Evolutionary conservation across 78 protist species (phyloP).

Genomic region (Protostelium mycophagum): DNA sequence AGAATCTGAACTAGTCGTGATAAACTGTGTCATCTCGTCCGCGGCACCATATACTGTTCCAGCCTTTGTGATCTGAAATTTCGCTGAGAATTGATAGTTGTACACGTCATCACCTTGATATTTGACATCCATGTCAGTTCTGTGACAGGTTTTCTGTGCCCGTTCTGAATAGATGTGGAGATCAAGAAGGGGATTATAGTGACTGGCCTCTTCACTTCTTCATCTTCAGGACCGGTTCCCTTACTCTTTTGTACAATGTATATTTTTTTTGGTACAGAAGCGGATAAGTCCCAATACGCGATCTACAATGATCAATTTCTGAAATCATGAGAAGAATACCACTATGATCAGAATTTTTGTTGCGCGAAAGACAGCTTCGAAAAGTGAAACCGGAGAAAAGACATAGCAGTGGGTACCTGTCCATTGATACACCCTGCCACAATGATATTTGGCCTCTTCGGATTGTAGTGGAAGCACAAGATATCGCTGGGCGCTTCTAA

Average conservation of each 20-base stretch:
- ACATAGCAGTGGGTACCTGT: neutral
- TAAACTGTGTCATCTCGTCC: neutral
- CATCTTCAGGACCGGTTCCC: neutral
- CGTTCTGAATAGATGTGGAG: neutral
- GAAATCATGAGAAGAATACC: no score
- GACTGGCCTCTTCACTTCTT: neutral
- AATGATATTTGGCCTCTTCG: neutral
- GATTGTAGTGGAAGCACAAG: neutral
- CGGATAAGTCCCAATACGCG: neutral
- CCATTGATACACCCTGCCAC: neutral
- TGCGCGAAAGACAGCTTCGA: no score
- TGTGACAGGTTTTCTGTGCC: neutral
- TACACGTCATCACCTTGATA: neutral
- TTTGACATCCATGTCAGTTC: neutral
- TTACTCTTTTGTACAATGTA: neutral
- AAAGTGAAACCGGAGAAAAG: no score
- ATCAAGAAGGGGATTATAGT: neutral
- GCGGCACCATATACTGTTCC: neutral
- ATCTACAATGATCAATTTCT: neutral
- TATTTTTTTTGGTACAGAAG: neutral
- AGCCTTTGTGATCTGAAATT: neutral
- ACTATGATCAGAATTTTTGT: no score
- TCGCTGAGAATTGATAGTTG: no score
- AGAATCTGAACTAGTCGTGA: neutral
- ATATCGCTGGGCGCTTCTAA: neutral